Base-by-base conservation (phyloP, 441 rosid species). In the Gossypium schwendimanii region DNA sequence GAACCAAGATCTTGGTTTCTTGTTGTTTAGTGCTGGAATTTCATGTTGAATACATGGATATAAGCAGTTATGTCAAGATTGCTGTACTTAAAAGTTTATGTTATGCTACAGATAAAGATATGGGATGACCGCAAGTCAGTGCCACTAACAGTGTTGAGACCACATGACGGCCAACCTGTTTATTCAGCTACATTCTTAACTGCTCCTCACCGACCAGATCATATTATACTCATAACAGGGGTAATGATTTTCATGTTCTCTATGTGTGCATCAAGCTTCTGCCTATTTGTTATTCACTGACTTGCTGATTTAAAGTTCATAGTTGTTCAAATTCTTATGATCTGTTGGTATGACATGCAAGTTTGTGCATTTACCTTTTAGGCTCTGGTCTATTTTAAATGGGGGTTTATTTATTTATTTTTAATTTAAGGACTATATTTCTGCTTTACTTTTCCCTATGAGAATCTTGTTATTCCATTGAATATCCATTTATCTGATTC, bases 81-180 rank as follows among this genome's bases (percentile, higher is more conserved):
- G 57, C 21, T 50, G 23, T 67, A 28, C 60, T 68, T 68, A 52
- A 47, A 24, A 71, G n/a, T 26, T 73, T 15, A 53, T 55, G 31
- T 47, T 79, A 15, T 68, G 53, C 50, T 59, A 75, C 87, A 95
- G 99, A 84, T 95, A 59, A 93, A 91, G 84, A 89, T 95, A 75
- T 95, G 99, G 99, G 94, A 93, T 79, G 95, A 91, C 63, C 86
- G 83, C 50, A 95, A 86, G 81, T 79, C 84, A 28, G 81, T 73
- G 36, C 96, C 97, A 58, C 88, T 89, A 80, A 82, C 85, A 63
- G 80, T 86, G 44, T 81, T 95, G 77, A 91, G 87, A 81, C 96
- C 98, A 58, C 91, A 95, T 81, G 89, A 87, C 73, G 96, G 96
- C 58, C 85, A 86, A 64, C 91, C 96, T 75, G 97, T 95, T 74